phyloP scores from a whole-genome alignment of 306 rosid genomes.

The Vigna mungo region DNA sequence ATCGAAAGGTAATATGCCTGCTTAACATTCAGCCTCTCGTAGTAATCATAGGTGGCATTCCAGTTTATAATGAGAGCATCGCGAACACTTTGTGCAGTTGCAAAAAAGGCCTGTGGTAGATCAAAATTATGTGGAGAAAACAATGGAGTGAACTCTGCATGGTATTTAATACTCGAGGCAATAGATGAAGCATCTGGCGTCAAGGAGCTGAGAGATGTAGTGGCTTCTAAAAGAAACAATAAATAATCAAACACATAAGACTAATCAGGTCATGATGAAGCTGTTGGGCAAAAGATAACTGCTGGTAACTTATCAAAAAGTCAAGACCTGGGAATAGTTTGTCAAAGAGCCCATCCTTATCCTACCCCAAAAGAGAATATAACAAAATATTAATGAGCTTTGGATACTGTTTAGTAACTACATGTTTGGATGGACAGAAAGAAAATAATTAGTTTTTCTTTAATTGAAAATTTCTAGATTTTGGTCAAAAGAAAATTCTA shows the following conservation, averaged over 20 bases:
- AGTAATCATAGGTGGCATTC: conserved; percentile 81
- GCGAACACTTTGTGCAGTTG: conserved; percentile 95
- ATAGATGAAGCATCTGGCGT: conserved; percentile 71
- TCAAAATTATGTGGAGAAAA: conserved; percentile 83
- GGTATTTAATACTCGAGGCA: conserved; percentile 89
- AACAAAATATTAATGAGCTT: background rate
- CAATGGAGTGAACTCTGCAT: conserved; percentile 87
- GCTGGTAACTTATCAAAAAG: conserved; percentile 29
- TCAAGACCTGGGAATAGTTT: background rate
- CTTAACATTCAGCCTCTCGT: conserved; percentile 78
- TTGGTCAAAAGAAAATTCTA: conserved; percentile 6
- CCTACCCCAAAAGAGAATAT: background rate
- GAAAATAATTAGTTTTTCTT: background rate
- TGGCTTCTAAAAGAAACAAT: conserved; percentile 56
- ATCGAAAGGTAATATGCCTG: conserved; percentile 98
- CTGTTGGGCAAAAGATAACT: conserved; percentile 17
- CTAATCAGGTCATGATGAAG: conserved; percentile 32
- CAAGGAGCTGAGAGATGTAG: conserved; percentile 50
- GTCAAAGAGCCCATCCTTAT: conserved; percentile 20
- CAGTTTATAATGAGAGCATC: conserved; percentile 85
- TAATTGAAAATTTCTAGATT: background rate
- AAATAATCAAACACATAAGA: conserved; percentile 11
- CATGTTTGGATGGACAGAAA: conserved; percentile 14
- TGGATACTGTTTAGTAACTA: background rate
- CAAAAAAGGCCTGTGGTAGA: conserved; percentile 78